Evolutionary conservation across 108 stramenopile species (phyloP).

Genomic region (Cyclostephanos tholiformis): DNA sequence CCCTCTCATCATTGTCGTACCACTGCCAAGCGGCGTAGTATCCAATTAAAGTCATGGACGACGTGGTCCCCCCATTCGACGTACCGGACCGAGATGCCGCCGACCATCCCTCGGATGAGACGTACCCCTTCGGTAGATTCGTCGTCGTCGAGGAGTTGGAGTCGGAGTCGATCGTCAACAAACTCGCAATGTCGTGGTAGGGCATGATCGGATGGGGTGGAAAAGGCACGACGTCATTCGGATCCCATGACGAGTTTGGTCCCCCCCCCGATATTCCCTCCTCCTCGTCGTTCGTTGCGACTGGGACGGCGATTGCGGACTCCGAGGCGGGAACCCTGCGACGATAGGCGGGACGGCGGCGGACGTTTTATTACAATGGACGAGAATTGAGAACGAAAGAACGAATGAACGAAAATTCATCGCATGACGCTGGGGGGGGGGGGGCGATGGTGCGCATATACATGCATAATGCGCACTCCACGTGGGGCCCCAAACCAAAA

Average conservation of each 20-base stretch:
- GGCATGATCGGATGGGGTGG: conserved; percentile 23
- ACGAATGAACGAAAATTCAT: neutral
- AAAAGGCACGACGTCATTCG: conserved; percentile 19
- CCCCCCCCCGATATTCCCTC: conserved; percentile 5
- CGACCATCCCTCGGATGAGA: conserved; percentile 39
- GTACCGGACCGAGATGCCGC: conserved; percentile 6
- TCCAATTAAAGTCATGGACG: conserved; percentile 25
- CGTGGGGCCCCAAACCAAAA: too few species aligned
- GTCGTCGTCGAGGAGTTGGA: neutral
- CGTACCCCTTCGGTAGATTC: conserved; percentile 33
- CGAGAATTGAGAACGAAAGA: neutral
- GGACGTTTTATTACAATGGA: too few species aligned
- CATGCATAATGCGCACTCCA: too few species aligned
- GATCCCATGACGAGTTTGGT: too few species aligned
- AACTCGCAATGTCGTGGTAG: conserved; percentile 2
- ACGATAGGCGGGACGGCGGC: too few species aligned
- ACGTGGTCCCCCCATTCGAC: neutral
- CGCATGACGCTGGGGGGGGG: too few species aligned
- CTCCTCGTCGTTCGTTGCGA: neutral
- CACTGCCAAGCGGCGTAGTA: conserved; percentile 51
- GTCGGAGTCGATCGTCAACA: neutral
- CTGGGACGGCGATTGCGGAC: neutral
- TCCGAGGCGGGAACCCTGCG: conserved; percentile 25
- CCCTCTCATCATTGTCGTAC: conserved; percentile 35
- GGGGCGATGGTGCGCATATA: too few species aligned